Evolutionary conservation across 163 green algal genomes (phyloP).

Genomic region (Trebouxiophyceae sp.): DNA sequence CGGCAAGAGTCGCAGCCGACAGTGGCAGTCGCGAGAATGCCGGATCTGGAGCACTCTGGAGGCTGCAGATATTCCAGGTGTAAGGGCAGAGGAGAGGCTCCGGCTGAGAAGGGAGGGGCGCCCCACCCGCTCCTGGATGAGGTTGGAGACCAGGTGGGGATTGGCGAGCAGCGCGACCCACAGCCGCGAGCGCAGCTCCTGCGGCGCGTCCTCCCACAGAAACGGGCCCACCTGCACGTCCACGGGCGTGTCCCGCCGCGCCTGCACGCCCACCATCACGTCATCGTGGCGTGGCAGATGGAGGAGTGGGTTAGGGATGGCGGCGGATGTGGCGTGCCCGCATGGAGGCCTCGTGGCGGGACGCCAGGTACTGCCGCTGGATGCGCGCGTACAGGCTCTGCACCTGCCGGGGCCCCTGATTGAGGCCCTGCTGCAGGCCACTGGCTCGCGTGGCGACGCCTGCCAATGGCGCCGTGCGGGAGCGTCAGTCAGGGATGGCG

Average conservation of each 20-base stretch:
- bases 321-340: too few species aligned
- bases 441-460: slow-evolving; percentile 12
- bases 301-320: too few species aligned
- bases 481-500: too few species aligned
- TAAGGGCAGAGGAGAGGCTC: too few species aligned
- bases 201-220: slow-evolving; percentile 57
- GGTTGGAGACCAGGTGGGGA: slow-evolving; percentile 31
- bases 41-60: too few species aligned
- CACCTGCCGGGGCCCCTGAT: slow-evolving; percentile 30
- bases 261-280: slow-evolving; percentile 18
- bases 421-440: slow-evolving; percentile 10
- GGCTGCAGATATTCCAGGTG: too few species aligned
- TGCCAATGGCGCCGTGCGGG: too few species aligned
- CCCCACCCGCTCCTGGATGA: slow-evolving; percentile 22
- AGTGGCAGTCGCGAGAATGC: too few species aligned
- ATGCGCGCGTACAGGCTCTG: slow-evolving; percentile 21
- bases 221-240: slow-evolving; percentile 55
- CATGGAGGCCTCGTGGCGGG: slow-evolving; percentile 25
- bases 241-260: slow-evolving; percentile 44
- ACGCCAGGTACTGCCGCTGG: slow-evolving; percentile 39
- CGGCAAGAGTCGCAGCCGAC: too few species aligned
- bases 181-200: slow-evolving; percentile 72
- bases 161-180: slow-evolving; percentile 71
- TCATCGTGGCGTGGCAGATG: too few species aligned
- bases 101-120: too few species aligned